Evolutionary conservation across 768 basidiomycete genomes (phyloP), one percentile per base, ranked within the genome.

Genomic region (Kwoniella pini): DNA sequence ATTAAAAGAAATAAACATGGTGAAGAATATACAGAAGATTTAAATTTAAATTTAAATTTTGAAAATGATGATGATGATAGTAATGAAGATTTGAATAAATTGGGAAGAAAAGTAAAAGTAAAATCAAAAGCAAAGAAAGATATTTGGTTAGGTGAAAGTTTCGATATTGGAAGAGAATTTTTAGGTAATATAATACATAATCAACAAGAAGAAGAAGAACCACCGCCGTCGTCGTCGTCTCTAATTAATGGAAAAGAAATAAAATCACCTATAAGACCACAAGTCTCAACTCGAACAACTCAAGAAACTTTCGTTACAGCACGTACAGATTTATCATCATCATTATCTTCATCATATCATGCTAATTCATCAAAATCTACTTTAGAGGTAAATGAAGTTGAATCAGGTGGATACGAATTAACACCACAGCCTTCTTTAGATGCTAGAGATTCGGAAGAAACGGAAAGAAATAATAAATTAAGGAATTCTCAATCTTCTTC

Each of bases 111-210:
- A 10, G 19, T 10, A 19, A 42, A 42, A 6, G 19, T 10, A 7
- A 42, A 42, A 42, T 13, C 40, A 6, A 63, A 64, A 57, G 61
- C 62, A 44, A 56, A 68, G 39, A 75, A 72, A 39, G 64, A 75
- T 61, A 66, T 75, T 1, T 76, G 74, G 74, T 30, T 68, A 38
- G 74, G 74, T 31, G 70, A 70, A 46, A 75, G 73, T 50, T 75
- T 75, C 54, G 71, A 75, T 55, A 72, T 75, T 42, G 73, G 73
- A 31, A 21, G 65, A 48, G 73, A 75, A 45, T 75, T 72, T 57
- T 27, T 54, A 6, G 45, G 57, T 30, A 19, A 45, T 17, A 27
- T 30, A 27, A 42, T 52, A 6, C 28, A 31, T 30, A 40, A 53
- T n/a, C 12, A 45, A 21, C 28, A 31, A 33, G 43, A 60, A n/a